Percentiles rank a stretch among this genome's conserved stretches.
Evolutionary conservation across 768 basidiomycete species (phyloP).

Genomic region (Pluteus cervinus): DNA sequence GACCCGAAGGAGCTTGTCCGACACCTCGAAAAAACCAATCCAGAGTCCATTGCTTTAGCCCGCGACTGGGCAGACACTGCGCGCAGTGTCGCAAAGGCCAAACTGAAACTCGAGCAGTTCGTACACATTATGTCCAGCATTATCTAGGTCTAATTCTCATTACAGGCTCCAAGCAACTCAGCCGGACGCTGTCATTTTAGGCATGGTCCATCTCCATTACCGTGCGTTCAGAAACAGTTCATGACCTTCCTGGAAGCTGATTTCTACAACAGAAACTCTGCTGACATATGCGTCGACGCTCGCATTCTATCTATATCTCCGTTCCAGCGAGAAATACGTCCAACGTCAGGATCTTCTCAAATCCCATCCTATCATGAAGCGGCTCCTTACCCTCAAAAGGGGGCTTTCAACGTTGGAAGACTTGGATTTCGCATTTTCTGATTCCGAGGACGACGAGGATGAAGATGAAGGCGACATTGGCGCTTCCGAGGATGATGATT

Average conservation of each 20-base stretch:
- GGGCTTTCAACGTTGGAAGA: constrained; percentile 77
- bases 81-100: constrained; percentile 42
- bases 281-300: constrained; percentile 87
- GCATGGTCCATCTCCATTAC: constrained; percentile 81
- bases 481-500: constrained; percentile 3
- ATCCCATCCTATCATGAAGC: constrained; percentile 64
- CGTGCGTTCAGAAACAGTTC: constrained; percentile 46
- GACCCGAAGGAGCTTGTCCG: constrained; percentile 59
- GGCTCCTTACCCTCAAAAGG: constrained; percentile 80
- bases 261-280: constrained; percentile 61
- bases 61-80: constrained; percentile 80
- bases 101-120: constrained; percentile 51
- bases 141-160: not conserved
- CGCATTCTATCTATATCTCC: constrained; percentile 90
- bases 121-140: constrained; percentile 10
- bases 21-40: constrained; percentile 67
- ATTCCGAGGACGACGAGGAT: constrained; percentile 42
- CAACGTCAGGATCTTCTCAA: constrained; percentile 57
- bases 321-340: constrained; percentile 59
- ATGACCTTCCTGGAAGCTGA: not conserved
- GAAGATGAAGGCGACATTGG: constrained; percentile 36
- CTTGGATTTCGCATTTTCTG: constrained; percentile 61
- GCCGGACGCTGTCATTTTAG: constrained; percentile 50
- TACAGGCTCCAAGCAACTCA: constrained; percentile 43
- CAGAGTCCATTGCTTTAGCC: constrained; percentile 75